Evolutionary conservation across 2,329 filamentous ascomycete genomes (phyloP).

Genomic region (Capronia americana): DNA sequence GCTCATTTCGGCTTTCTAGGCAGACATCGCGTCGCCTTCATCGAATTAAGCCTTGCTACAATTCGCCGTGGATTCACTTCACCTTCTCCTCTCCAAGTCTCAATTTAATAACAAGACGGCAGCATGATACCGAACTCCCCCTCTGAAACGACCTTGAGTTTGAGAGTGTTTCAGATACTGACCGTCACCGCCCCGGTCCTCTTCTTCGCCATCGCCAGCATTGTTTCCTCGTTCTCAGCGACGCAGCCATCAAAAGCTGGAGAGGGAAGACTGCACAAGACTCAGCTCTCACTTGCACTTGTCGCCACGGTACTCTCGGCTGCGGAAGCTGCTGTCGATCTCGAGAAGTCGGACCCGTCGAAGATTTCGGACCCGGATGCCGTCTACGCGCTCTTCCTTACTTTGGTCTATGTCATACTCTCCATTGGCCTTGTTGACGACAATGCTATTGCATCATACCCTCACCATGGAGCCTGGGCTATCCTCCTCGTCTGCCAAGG

Average conservation of each 20-base stretch:
- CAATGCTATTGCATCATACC: slow-evolving; percentile 64
- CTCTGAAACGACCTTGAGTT: not conserved
- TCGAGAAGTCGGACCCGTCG: slow-evolving; percentile 11
- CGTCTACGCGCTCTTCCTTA: slow-evolving; percentile 29
- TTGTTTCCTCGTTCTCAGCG: slow-evolving; percentile 10
- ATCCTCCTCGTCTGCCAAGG: slow-evolving; percentile 64
- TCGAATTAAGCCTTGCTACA: not conserved
- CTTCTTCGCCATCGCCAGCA: slow-evolving; percentile 19
- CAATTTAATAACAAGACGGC: not conserved
- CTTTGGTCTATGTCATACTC: slow-evolving; percentile 62
- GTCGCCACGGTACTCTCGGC: slow-evolving; percentile 13
- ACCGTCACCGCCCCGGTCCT: slow-evolving; percentile 3
- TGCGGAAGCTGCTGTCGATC: slow-evolving; percentile 17
- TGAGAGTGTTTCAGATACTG: slow-evolving; percentile 17
- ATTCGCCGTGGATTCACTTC: not conserved
- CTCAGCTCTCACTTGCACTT: slow-evolving; percentile 7
- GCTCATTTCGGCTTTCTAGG: slow-evolving; percentile 4
- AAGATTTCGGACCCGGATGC: slow-evolving; percentile 26
- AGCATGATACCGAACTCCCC: not conserved
- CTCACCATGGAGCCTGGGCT: slow-evolving; percentile 68
- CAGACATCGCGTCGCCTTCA: slow-evolving; percentile 2
- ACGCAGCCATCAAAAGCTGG: not conserved
- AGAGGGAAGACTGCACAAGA: slow-evolving; percentile 12
- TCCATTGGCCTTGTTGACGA: slow-evolving; percentile 61
- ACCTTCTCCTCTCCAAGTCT: not conserved